A percentile compares a stretch with the other conserved stretches of the same genome.
phyloP scores from a whole-genome alignment of 1,284 basidiomycete genomes.

The Porphyrellus sp. region DNA sequence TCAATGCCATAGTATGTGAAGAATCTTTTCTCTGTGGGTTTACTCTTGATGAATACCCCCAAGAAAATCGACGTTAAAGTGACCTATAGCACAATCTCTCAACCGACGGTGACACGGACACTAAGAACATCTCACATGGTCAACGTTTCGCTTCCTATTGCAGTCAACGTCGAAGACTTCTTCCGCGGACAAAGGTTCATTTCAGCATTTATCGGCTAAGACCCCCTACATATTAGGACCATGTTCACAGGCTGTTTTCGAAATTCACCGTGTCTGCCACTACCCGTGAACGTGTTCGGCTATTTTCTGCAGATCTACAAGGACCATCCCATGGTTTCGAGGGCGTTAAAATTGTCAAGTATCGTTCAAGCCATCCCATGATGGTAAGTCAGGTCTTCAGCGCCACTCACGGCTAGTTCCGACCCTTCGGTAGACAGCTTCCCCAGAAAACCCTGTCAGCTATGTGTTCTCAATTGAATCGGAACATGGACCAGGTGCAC shows the following conservation, averaged over 20 bases:
- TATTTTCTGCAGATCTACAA: constrained; percentile 55
- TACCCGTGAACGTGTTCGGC: constrained; percentile 66
- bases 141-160: constrained; percentile 66
- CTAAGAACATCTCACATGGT: constrained; percentile 54
- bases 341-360: constrained; percentile 50
- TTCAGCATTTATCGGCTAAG: neutral
- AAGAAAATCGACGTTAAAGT: constrained; percentile 63
- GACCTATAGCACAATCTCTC: constrained; percentile 57
- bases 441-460: constrained; percentile 63
- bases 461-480: constrained; percentile 73
- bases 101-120: constrained; percentile 51
- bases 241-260: constrained; percentile 60
- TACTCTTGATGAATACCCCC: constrained; percentile 4
- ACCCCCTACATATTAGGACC: constrained; percentile 2
- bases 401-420: neutral
- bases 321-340: constrained; percentile 42
- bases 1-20: constrained; percentile 51
- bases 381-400: constrained; percentile 36
- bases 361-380: constrained; percentile 41
- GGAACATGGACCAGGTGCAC: constrained; percentile 52
- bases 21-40: neutral
- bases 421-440: constrained; percentile 52
- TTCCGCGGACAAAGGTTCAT: constrained; percentile 67
- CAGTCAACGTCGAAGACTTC: constrained; percentile 84
- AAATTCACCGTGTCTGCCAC: constrained; percentile 77